Percentiles rank a stretch among this genome's conserved stretches.
These are phyloP conservation scores for Nelumbo lutea DNA, from an alignment of 164 flowering plant genomes.

Conservation along the genomic window DNA sequence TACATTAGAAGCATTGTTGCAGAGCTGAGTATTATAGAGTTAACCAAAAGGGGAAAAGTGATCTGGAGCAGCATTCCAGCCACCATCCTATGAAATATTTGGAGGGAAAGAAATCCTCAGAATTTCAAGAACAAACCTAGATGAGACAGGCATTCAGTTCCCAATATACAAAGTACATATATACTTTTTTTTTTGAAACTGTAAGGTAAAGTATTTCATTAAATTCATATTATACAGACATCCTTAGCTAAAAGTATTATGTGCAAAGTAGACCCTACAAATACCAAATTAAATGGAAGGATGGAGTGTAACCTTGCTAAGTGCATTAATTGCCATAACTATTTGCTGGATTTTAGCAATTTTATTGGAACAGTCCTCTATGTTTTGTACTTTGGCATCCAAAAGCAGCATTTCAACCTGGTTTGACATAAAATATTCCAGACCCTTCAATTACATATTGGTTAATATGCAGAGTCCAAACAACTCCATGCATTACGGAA, in stretches of 20 bases:
- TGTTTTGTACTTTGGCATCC: constrained; percentile 42
- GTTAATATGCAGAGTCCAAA: neutral
- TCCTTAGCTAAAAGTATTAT: neutral
- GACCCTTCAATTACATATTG: neutral
- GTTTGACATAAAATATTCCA: constrained; percentile 3
- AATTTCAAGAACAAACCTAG: too few relatives aligned
- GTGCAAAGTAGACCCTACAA: neutral
- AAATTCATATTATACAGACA: too few relatives aligned
- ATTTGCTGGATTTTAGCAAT: constrained; percentile 68
- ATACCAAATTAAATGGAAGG: neutral
- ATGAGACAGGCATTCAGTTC: too few relatives aligned
- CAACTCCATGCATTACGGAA: neutral
- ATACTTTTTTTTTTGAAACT: too few relatives aligned
- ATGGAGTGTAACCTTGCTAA: constrained; percentile 74
- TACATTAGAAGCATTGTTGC: too few relatives aligned
- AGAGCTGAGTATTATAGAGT: too few relatives aligned
- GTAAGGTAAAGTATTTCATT: too few relatives aligned
- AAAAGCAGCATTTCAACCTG: constrained; percentile 70
- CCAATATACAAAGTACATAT: too few relatives aligned
- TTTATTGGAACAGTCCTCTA: constrained; percentile 47
- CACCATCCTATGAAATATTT: too few relatives aligned
- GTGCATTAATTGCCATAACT: constrained; percentile 85
- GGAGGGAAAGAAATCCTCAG: too few relatives aligned
- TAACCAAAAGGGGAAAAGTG: too few relatives aligned
- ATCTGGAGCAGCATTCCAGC: too few relatives aligned